These are phyloP conservation scores for Cryptococcus maquisensis DNA, from an alignment of 1,284 basidiomycete species.

Conservation along the genomic window DNA sequence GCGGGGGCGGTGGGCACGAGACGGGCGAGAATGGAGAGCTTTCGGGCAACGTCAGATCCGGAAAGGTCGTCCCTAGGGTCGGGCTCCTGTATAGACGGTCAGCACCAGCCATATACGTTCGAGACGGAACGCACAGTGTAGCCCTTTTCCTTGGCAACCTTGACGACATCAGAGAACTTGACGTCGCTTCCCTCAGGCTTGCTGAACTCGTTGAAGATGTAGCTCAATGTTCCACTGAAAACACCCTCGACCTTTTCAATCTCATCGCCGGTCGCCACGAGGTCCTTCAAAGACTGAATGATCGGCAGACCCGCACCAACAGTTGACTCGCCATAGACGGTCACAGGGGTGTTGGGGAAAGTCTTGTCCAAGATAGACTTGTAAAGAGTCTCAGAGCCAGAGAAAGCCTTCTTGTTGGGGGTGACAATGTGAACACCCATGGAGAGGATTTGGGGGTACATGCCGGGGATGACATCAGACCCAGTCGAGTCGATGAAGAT, in stretches of 20 bases:
- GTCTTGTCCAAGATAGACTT: conserved; percentile 59
- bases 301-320: conserved; percentile 95
- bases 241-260: conserved; percentile 57
- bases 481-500: conserved; percentile 94
- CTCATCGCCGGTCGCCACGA: conserved; percentile 88
- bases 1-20: conserved; percentile 53
- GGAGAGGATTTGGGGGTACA: conserved; percentile 78
- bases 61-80: conserved; percentile 95
- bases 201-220: conserved; percentile 98
- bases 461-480: conserved; percentile 70
- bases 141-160: conserved; percentile 81
- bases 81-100: conserved; percentile 66
- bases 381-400: conserved; percentile 68
- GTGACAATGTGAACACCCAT: conserved; percentile 85
- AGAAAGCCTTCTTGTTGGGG: conserved; percentile 97
- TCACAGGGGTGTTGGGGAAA: conserved; percentile 54
- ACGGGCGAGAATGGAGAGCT: conserved; percentile 90
- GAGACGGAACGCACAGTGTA: conserved; percentile 66
- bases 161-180: conserved; percentile 83
- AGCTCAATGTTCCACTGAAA: conserved; percentile 89
- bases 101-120: too few species aligned
- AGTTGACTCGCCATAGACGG: conserved; percentile 85
- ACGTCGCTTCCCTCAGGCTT: conserved; percentile 44
- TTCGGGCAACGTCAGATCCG: conserved; percentile 93
- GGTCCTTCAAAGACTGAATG: conserved; percentile 83